phyloP scores from a whole-genome alignment of 2,329 filamentous ascomycete species.

The Colletotrichum magnum region DNA sequence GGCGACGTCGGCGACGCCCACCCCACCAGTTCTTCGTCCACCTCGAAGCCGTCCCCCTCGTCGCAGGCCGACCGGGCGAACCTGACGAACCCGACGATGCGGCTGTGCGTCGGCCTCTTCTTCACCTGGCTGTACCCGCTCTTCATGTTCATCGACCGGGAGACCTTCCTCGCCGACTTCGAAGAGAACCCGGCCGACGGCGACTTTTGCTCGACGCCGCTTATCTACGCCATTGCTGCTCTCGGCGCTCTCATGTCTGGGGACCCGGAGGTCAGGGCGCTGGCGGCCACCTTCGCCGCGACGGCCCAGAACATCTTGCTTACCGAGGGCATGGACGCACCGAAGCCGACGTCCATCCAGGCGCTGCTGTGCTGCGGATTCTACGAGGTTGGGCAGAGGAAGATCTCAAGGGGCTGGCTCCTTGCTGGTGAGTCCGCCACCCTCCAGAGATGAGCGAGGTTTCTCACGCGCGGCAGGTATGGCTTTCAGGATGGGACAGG shows the following conservation, averaged over 20 bases:
- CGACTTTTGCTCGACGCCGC: slow-evolving; percentile 46
- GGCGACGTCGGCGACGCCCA: slow-evolving; percentile 5
- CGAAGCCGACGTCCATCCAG: slow-evolving; percentile 46
- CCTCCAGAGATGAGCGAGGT: background rate
- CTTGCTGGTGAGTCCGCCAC: slow-evolving; percentile 27
- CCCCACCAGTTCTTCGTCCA: background rate
- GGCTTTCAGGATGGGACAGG: slow-evolving; percentile 50
- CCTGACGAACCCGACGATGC: slow-evolving; percentile 23
- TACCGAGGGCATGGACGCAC: slow-evolving; percentile 41
- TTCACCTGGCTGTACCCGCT: slow-evolving; percentile 49
- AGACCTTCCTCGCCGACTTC: slow-evolving; percentile 43
- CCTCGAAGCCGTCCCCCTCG: background rate
- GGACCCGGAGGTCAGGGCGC: slow-evolving; percentile 27
- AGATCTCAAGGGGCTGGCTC: slow-evolving; percentile 47
- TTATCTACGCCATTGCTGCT: slow-evolving; percentile 44
- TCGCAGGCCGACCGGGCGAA: slow-evolving; percentile 6
- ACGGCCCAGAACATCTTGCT: slow-evolving; percentile 47
- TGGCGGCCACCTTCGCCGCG: slow-evolving; percentile 37
- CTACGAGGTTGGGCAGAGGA: slow-evolving; percentile 47
- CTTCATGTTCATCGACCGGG: slow-evolving; percentile 50
- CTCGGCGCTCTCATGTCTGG: slow-evolving; percentile 44
- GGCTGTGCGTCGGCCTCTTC: slow-evolving; percentile 43
- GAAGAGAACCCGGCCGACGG: slow-evolving; percentile 31
- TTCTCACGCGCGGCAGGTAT: slow-evolving; percentile 41
- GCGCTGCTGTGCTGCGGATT: slow-evolving; percentile 46